A percentile compares a stretch with the other conserved stretches of the same genome.
These are phyloP conservation scores for Kodamaea jinghongensis DNA, from an alignment of 805 yeast species.

Conservation along the genomic window DNA sequence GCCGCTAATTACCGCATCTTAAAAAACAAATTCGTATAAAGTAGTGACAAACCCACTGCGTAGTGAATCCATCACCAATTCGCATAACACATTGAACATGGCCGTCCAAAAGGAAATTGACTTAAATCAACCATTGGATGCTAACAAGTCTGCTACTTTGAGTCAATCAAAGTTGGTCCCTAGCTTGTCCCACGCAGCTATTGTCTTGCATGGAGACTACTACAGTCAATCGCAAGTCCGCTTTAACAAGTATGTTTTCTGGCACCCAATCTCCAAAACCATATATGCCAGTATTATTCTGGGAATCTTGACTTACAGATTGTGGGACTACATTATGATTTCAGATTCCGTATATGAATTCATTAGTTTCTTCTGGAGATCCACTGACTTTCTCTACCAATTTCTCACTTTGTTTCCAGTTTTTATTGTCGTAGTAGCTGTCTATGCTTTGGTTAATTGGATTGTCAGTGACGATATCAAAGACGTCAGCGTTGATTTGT, in stretches of 20 bases:
- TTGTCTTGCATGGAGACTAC: conserved; percentile 64
- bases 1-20: background rate
- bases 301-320: conserved; percentile 17
- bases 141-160: conserved; percentile 51
- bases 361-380: conserved; percentile 17
- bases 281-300: conserved; percentile 21
- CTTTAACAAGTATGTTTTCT: conserved; percentile 45
- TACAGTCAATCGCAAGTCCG: conserved; percentile 46
- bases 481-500: conserved; percentile 29
- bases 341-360: conserved; percentile 33
- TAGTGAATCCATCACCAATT: background rate
- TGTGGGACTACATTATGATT: conserved; percentile 29
- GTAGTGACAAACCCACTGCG: background rate
- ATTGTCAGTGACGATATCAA: conserved; percentile 49
- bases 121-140: conserved; percentile 54
- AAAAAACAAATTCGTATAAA: conserved; percentile 1
- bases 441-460: conserved; percentile 39
- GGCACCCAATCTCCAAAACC: conserved; percentile 40
- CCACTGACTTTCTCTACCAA: conserved; percentile 24
- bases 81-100: conserved; percentile 21
- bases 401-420: conserved; percentile 36
- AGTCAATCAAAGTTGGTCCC: conserved; percentile 51
- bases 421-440: conserved; percentile 33
- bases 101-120: conserved; percentile 50
- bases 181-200: conserved; percentile 54